These are phyloP conservation scores for Mortierella sp. DNA, from an alignment of 371 early-diverging fungal species.

Conservation along the genomic window DNA sequence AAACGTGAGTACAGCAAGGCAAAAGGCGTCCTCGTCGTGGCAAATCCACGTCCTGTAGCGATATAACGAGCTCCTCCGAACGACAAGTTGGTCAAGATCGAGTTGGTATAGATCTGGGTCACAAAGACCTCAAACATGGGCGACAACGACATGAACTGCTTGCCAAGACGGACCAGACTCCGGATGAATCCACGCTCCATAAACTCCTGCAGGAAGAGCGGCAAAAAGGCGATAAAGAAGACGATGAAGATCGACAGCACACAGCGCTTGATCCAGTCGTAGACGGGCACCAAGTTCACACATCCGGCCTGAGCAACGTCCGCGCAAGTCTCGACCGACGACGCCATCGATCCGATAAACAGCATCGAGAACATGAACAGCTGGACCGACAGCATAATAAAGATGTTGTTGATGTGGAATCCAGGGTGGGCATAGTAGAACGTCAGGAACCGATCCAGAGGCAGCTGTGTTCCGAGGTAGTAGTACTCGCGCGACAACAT, in stretches of 20 bases:
- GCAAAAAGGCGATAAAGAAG: slow-evolving; percentile 84
- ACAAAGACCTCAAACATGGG: slow-evolving; percentile 92
- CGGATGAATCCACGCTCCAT: slow-evolving; percentile 86
- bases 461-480: slow-evolving; percentile 86
- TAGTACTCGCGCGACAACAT: slow-evolving; percentile 92
- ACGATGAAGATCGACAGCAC: slow-evolving; percentile 83
- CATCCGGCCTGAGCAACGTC: slow-evolving; percentile 70
- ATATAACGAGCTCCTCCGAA: slow-evolving; percentile 92
- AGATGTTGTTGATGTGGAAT: slow-evolving; percentile 92
- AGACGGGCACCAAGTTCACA: slow-evolving; percentile 77
- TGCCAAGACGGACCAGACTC: slow-evolving; percentile 78
- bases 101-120: slow-evolving; percentile 88
- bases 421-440: slow-evolving; percentile 93
- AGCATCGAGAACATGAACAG: slow-evolving; percentile 85
- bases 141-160: slow-evolving; percentile 85
- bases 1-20: slow-evolving; percentile 81
- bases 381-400: slow-evolving; percentile 88
- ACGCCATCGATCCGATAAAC: slow-evolving; percentile 78
- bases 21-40: slow-evolving; percentile 85
- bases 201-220: slow-evolving; percentile 85
- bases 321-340: slow-evolving; percentile 61
- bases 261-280: slow-evolving; percentile 86
- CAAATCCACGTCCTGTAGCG: slow-evolving; percentile 90
- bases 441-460: slow-evolving; percentile 87
- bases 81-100: slow-evolving; percentile 81